phyloP scores from a whole-genome alignment of 495 filamentous ascomycete genomes.

The Hamigera avellanea region DNA sequence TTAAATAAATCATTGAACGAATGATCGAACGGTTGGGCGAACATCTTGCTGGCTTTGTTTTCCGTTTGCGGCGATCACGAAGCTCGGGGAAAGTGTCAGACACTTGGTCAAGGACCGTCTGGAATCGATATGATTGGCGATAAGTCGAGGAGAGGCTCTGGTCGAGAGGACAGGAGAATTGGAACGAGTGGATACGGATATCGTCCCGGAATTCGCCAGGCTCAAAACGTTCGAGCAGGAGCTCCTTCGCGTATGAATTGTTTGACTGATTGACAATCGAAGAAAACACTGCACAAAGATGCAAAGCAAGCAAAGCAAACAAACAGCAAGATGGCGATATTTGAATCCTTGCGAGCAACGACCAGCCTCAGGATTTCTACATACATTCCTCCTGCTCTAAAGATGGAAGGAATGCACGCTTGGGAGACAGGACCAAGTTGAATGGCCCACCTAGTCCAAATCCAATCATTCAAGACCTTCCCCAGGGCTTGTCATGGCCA shows the following conservation, averaged over 20 bases:
- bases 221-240: constrained; percentile 5
- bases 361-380: constrained; percentile 31
- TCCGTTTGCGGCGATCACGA: constrained; percentile 34
- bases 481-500: constrained; percentile 10
- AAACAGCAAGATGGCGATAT: constrained; percentile 33
- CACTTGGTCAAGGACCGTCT: constrained; percentile 8
- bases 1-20: constrained; percentile 42
- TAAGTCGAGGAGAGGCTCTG: constrained; percentile 2
- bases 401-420: constrained; percentile 30
- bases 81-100: constrained; percentile 11
- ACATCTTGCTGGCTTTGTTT: constrained; percentile 31
- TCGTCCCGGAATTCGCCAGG: constrained; percentile 9
- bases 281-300: constrained; percentile 36
- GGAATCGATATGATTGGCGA: constrained; percentile 21
- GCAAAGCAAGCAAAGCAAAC: constrained; percentile 41
- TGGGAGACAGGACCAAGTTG: constrained; percentile 14
- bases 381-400: constrained; percentile 29
- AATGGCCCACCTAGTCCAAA: constrained; percentile 12
- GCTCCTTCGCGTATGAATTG: constrained; percentile 11
- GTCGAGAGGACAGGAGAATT: constrained; percentile 5
- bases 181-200: constrained; percentile 6
- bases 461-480: constrained; percentile 17
- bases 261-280: constrained; percentile 32
- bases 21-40: constrained; percentile 37
- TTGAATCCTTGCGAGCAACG: constrained; percentile 24